A percentile compares a stretch with the other conserved stretches of the same genome.
These are phyloP conservation scores for Pestalotiopsis sp. DNA, from an alignment of 2,329 filamentous ascomycete species.

Conservation along the genomic window DNA sequence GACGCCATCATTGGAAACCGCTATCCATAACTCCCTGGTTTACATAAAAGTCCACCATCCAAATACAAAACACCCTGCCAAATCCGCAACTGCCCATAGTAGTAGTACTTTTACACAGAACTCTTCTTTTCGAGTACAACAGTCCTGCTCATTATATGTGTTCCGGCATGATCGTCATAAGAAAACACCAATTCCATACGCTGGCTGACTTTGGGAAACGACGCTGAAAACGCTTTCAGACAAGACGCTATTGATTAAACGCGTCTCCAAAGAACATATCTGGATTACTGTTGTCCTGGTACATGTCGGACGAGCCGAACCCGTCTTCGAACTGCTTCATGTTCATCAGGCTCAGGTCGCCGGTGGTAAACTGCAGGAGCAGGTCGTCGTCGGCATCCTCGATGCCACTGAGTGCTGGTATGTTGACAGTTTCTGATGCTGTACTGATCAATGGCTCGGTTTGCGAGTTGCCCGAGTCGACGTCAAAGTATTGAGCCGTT, in stretches of 20 bases:
- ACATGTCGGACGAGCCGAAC: conserved; percentile 51
- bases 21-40: not conserved
- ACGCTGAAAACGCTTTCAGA: conserved; percentile 6
- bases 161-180: conserved; percentile 11
- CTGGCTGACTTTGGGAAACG: not conserved
- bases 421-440: conserved; percentile 29
- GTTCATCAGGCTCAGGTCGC: conserved; percentile 49
- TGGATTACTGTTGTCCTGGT: conserved; percentile 45
- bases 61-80: not conserved
- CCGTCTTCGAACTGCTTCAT: conserved; percentile 57
- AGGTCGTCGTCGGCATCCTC: conserved; percentile 47
- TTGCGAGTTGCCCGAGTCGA: conserved; percentile 41
- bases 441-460: conserved; percentile 32
- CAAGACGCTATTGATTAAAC: conserved; percentile 9
- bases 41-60: not conserved
- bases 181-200: conserved; percentile 4
- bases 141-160: not conserved
- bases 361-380: conserved; percentile 45
- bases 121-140: not conserved
- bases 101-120: conserved; percentile 1
- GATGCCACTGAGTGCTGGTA: conserved; percentile 25
- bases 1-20: no score
- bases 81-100: not conserved
- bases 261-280: conserved; percentile 52
- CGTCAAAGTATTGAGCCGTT: conserved; percentile 45